phyloP scores from a whole-genome alignment of 2,329 filamentous ascomycete genomes.

The Fusarium sp. region DNA sequence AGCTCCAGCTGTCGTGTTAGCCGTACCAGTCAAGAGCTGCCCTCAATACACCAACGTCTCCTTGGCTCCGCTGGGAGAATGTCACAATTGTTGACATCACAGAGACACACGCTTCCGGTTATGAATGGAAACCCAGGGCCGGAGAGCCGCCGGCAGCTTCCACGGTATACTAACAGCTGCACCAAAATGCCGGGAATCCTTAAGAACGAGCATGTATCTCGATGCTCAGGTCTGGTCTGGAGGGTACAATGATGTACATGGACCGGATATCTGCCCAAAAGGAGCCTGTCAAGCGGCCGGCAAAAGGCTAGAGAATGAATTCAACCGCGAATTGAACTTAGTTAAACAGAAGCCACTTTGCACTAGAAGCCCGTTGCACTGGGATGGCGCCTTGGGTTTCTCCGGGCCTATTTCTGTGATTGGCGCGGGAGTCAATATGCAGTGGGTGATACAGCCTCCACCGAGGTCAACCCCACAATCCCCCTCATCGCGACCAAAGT shows the following conservation, averaged over 20 bases:
- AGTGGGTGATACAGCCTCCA: slow-evolving; percentile 41
- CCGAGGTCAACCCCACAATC: slow-evolving; percentile 44
- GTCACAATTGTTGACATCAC: slow-evolving; percentile 13
- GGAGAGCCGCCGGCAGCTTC: slow-evolving; percentile 34
- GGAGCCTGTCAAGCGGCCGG: slow-evolving; percentile 25
- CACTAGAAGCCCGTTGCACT: slow-evolving; percentile 35
- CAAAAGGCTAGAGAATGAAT: slow-evolving; percentile 29
- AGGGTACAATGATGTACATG: slow-evolving; percentile 1
- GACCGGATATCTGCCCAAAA: slow-evolving; percentile 32
- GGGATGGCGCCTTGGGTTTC: slow-evolving; percentile 38
- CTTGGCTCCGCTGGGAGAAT: slow-evolving; percentile 40
- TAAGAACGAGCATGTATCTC: slow-evolving; percentile 12
- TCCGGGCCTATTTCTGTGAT: slow-evolving; percentile 38
- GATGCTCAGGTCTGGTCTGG: background rate
- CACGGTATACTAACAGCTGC: slow-evolving; percentile 1
- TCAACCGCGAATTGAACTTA: slow-evolving; percentile 36
- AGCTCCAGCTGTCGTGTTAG: slow-evolving; percentile 36
- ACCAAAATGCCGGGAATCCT: slow-evolving; percentile 26
- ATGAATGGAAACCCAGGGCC: slow-evolving; percentile 29
- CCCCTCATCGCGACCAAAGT: slow-evolving; percentile 35
- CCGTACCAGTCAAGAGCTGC: slow-evolving; percentile 45
- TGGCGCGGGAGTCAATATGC: slow-evolving; percentile 47
- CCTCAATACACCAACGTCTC: slow-evolving; percentile 26
- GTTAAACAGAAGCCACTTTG: slow-evolving; percentile 29
- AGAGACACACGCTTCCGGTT: slow-evolving; percentile 9